Percentiles rank a stretch among this genome's conserved stretches.
Evolutionary conservation across 2,329 filamentous ascomycete species (phyloP).

Genomic region (Cucurbitaria berberidis): DNA sequence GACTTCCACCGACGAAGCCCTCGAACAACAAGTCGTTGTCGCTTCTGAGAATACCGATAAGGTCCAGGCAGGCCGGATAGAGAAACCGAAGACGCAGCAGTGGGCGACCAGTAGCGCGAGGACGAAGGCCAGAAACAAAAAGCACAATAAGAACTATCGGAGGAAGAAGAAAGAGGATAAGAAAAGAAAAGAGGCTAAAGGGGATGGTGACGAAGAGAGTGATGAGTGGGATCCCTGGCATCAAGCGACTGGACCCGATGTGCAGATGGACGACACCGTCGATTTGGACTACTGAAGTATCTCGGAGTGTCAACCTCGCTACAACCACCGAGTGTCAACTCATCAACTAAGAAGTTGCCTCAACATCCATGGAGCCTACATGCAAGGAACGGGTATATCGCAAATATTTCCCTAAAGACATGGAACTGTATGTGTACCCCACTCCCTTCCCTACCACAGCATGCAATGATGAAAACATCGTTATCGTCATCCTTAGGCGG

Average conservation of each 20-base stretch:
- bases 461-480: slow-evolving; percentile 78
- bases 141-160: slow-evolving; percentile 32
- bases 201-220: slow-evolving; percentile 40
- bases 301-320: background rate
- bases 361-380: background rate
- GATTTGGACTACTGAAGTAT: slow-evolving; percentile 57
- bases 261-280: slow-evolving; percentile 45
- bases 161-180: slow-evolving; percentile 29
- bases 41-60: slow-evolving; percentile 13
- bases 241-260: slow-evolving; percentile 53
- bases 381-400: background rate
- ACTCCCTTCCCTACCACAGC: slow-evolving; percentile 1
- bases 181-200: slow-evolving; percentile 21
- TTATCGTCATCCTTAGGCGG: slow-evolving; percentile 99
- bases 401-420: background rate
- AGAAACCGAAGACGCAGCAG: slow-evolving; percentile 30
- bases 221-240: slow-evolving; percentile 54
- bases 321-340: background rate
- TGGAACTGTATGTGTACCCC: slow-evolving; percentile 12
- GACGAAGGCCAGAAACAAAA: slow-evolving; percentile 33
- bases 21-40: background rate
- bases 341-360: background rate
- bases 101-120: slow-evolving; percentile 36
- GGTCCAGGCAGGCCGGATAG: slow-evolving; percentile 17
- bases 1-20: background rate